Conservation (phyloP, 2,329 filamentous ascomycete species). For the Cordyceps javanica region DNA sequence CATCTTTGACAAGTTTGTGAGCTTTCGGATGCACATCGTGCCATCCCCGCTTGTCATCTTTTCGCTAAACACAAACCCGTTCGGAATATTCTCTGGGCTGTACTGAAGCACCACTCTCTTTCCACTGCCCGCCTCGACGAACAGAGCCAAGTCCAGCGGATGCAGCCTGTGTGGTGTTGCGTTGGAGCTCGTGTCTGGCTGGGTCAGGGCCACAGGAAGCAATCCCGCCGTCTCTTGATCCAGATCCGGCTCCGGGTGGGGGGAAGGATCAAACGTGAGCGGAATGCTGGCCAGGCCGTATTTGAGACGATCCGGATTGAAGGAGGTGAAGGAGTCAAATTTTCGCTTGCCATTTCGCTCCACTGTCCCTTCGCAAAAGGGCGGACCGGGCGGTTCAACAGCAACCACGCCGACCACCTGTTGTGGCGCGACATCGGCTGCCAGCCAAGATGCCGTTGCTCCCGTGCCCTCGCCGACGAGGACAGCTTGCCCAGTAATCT, state of each 20-base stretch:
- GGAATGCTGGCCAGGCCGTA: conserved; percentile 38
- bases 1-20: conserved; percentile 42
- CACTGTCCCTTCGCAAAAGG: conserved; percentile 29
- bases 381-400: conserved; percentile 49
- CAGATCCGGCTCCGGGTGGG: background rate
- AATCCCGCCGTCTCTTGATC: background rate
- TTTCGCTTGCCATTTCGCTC: conserved; percentile 1
- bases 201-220: background rate
- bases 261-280: conserved; percentile 35
- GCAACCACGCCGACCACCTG: conserved; percentile 43
- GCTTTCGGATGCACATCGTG: conserved; percentile 23
- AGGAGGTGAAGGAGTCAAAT: conserved; percentile 19
- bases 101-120: background rate
- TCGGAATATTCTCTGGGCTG: background rate
- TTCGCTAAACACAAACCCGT: background rate
- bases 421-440: conserved; percentile 41
- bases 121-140: background rate
- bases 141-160: conserved; percentile 5
- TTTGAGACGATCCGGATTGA: conserved; percentile 24
- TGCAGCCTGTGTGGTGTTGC: background rate
- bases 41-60: background rate
- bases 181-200: too few species aligned
- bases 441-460: conserved; percentile 38
- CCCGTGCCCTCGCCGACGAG: conserved; percentile 47
- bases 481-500: conserved; percentile 34